Conservation (phyloP, 1,139 yeast genomes). For the Arxiozyma heterogenica region DNA sequence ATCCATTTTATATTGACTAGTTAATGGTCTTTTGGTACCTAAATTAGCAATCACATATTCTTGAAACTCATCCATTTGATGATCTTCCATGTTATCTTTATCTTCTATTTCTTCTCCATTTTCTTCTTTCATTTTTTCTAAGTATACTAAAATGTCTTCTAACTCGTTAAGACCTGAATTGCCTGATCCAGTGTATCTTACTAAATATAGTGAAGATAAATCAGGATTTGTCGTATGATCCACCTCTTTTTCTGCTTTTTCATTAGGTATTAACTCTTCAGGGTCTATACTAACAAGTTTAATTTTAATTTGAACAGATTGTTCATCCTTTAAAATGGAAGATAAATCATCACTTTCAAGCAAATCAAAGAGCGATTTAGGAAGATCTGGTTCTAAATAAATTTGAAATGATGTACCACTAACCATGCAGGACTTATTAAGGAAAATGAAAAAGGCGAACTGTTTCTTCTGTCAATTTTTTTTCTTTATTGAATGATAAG, state of each 20-base stretch:
- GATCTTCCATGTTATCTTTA: slow-evolving; percentile 26
- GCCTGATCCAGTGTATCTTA: slow-evolving; percentile 33
- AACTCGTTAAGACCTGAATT: slow-evolving; percentile 32
- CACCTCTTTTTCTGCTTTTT: not conserved
- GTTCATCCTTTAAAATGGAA: not conserved
- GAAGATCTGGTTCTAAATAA: slow-evolving; percentile 4
- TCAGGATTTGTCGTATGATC: not conserved
- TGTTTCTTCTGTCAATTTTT: not conserved
- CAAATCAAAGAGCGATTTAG: slow-evolving; percentile 1
- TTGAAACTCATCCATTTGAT: slow-evolving; percentile 51
- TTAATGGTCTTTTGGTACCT: slow-evolving; percentile 47
- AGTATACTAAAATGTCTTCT: slow-evolving; percentile 41
- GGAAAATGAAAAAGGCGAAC: not conserved
- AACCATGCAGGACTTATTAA: not conserved
- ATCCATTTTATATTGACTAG: slow-evolving; percentile 77
- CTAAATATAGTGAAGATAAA: slow-evolving; percentile 1
- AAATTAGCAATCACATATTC: slow-evolving; percentile 82
- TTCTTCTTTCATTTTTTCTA: slow-evolving; percentile 30
- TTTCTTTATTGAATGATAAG: not conserved
- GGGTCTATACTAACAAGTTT: slow-evolving; percentile 95
- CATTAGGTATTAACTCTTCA: slow-evolving; percentile 31
- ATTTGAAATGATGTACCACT: slow-evolving; percentile 1
- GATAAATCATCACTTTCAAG: not conserved
- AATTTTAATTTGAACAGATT: slow-evolving; percentile 53
- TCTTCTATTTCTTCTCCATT: slow-evolving; percentile 31